Evolutionary conservation across 495 filamentous ascomycete genomes (phyloP).

Genomic region (Daldinia bambusicola): DNA sequence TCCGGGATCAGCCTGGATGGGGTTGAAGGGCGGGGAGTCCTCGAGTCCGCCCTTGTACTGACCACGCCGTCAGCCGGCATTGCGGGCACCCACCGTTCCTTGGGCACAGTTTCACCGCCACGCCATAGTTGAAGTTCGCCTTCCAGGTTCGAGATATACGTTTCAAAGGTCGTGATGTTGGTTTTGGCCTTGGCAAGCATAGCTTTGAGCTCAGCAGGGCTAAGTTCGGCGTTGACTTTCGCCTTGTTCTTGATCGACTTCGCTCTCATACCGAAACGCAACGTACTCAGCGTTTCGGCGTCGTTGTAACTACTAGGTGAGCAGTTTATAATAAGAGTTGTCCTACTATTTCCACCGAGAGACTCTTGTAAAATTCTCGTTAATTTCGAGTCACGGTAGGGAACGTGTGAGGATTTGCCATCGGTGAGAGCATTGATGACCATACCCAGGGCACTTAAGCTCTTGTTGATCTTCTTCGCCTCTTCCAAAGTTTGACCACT

Average conservation of each 20-base stretch:
- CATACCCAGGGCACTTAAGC: conserved; percentile 96
- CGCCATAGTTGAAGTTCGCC: conserved; percentile 88
- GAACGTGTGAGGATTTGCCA: conserved; percentile 96
- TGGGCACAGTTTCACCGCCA: conserved; percentile 85
- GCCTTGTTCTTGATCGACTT: conserved; percentile 99
- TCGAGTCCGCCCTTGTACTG: conserved; percentile 67
- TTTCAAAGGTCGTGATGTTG: conserved; percentile 88
- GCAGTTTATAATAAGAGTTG: conserved; percentile 97
- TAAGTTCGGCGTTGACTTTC: conserved; percentile 98
- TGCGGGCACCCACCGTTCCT: conserved; percentile 70
- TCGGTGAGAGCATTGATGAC: conserved; percentile 98
- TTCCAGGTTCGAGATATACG: conserved; percentile 85
- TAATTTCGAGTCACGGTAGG: conserved; percentile 97
- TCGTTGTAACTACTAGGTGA: conserved; percentile 99
- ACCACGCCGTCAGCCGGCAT: conserved; percentile 72
- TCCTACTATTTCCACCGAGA: conserved; percentile 95
- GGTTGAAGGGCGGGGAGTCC: conserved; percentile 75
- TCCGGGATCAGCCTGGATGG: conserved; percentile 84
- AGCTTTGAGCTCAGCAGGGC: conserved; percentile 91
- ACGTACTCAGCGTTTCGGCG: conserved; percentile 89
- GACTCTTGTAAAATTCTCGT: conserved; percentile 97
- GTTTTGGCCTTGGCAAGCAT: conserved; percentile 90
- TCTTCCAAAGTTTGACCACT: conserved; percentile 98
- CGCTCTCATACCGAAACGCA: conserved; percentile 94
- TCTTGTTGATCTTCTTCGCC: conserved; percentile 99